Base-by-base conservation (phyloP, 805 yeast genomes). In the Sugiyamaella americana region DNA sequence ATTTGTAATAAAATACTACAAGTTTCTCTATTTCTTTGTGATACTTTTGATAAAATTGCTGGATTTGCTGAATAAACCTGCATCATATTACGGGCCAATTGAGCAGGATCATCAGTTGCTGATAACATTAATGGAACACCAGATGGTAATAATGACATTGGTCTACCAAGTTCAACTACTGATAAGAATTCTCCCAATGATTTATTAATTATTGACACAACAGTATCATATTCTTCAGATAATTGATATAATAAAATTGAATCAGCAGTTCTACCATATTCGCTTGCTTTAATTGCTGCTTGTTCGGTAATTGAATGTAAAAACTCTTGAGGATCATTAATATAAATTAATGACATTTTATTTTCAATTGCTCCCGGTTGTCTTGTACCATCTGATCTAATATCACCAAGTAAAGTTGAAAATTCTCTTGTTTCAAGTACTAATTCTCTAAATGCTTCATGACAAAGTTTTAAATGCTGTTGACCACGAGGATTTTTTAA, bases 361-460 rank as follows among this genome's bases (percentile, higher is more conserved):
- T 75, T 77, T 67, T 87, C 96, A 55, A 93, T 78, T 39, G 84
- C 76, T 35, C 98, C 98, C 1, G 95, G 87, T 37, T 75, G 72
- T 53, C 91, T 76, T 4, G 78, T 73, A 5, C 96, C 96, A 56
- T 82, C 83, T 41, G 75, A 76, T 50, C 81, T 76, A 34, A 89
- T 76, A 47, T 84, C 87, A n/a, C 98, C 98, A 39, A 93, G 71
- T 41, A 93, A 68, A 53, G 82, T 73, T 4, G 80, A 73, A 64
- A 86, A 93, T 58, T 87, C 96, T 55, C 95, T 75, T 0, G 96
- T 86, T 51, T 87, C 85, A 50, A 91, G 73, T 21, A 91, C 84
- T 49, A 93, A 74, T 59, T 89, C 95, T 54, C 88, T 75, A 40
- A 93, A 68, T 0, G 94, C 82, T 55, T 84, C 89, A 58, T 84